These are phyloP conservation scores for Pseudogymnoascus sp. DNA, from an alignment of 2,329 filamentous ascomycete genomes.

Conservation along the genomic window DNA sequence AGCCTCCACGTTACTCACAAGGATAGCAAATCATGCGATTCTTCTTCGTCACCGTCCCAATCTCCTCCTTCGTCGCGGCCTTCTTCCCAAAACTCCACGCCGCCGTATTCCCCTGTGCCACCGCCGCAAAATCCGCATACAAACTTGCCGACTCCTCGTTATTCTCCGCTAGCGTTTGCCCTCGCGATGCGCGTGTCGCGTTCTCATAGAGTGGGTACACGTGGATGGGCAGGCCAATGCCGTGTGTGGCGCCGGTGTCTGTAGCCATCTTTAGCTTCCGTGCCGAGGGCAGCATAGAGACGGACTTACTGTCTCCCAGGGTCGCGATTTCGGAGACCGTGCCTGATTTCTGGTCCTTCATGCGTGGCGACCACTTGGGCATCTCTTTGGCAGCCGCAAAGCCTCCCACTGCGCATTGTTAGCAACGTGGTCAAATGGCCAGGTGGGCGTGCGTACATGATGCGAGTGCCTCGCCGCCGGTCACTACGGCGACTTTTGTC, in stretches of 20 bases:
- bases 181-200: slow-evolving; percentile 46
- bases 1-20: slow-evolving; percentile 37
- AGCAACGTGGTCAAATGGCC: slow-evolving; percentile 27
- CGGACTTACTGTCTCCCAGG: slow-evolving; percentile 33
- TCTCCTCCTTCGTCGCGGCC: slow-evolving; percentile 39
- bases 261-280: slow-evolving; percentile 10
- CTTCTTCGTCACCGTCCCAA: slow-evolving; percentile 43
- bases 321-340: slow-evolving; percentile 42
- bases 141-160: slow-evolving; percentile 48
- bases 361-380: slow-evolving; percentile 51
- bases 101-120: slow-evolving; percentile 43
- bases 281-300: slow-evolving; percentile 8
- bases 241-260: slow-evolving; percentile 49
- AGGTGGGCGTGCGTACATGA: slow-evolving; percentile 35
- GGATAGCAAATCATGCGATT: slow-evolving; percentile 63
- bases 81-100: slow-evolving; percentile 49
- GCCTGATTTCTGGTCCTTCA: slow-evolving; percentile 38
- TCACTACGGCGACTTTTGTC: slow-evolving; percentile 47
- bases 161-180: slow-evolving; percentile 47
- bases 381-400: slow-evolving; percentile 43
- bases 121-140: slow-evolving; percentile 51
- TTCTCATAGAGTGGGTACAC: slow-evolving; percentile 62
- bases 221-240: slow-evolving; percentile 55
- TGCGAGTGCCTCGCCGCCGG: slow-evolving; percentile 57
- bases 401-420: slow-evolving; percentile 37